Conservation (phyloP, 2,329 filamentous ascomycete genomes). For the Botrytis deweyae region DNA sequence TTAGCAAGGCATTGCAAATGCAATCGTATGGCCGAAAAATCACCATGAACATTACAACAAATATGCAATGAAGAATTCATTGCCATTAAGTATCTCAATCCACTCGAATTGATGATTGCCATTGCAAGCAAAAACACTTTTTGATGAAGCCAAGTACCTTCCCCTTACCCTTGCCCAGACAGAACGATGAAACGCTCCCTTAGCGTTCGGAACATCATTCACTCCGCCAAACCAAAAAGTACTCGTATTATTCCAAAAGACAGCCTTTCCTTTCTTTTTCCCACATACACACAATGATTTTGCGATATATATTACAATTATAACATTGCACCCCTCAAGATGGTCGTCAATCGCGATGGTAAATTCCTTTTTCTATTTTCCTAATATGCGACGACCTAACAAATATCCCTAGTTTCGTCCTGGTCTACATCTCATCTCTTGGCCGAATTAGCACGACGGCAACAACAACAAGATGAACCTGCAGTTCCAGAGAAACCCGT, state of each 20-base stretch:
- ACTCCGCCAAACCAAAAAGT: slow-evolving; percentile 3
- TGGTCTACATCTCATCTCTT: slow-evolving; percentile 42
- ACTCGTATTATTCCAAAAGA: neutral
- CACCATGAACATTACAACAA: neutral
- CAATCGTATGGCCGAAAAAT: neutral
- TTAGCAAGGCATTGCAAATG: neutral
- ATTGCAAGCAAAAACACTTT: neutral
- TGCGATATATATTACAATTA: slow-evolving; percentile 6
- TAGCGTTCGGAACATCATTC: neutral
- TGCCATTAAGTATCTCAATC: neutral
- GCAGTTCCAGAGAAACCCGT: slow-evolving; percentile 41
- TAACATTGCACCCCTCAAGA: slow-evolving; percentile 19
- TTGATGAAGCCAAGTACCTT: neutral
- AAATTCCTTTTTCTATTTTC: neutral
- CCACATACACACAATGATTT: slow-evolving; percentile 13
- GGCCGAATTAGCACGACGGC: slow-evolving; percentile 50
- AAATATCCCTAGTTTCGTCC: slow-evolving; percentile 11
- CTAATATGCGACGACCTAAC: neutral
- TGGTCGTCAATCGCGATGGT: slow-evolving; percentile 20
- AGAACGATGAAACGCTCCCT: neutral
- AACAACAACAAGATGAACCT: slow-evolving; percentile 41
- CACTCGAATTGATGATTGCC: neutral
- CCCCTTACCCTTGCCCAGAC: neutral
- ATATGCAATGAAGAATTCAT: neutral
- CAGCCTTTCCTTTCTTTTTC: neutral